Conservation (phyloP, 306 rosid species). For the Lupinus albus region DNA sequence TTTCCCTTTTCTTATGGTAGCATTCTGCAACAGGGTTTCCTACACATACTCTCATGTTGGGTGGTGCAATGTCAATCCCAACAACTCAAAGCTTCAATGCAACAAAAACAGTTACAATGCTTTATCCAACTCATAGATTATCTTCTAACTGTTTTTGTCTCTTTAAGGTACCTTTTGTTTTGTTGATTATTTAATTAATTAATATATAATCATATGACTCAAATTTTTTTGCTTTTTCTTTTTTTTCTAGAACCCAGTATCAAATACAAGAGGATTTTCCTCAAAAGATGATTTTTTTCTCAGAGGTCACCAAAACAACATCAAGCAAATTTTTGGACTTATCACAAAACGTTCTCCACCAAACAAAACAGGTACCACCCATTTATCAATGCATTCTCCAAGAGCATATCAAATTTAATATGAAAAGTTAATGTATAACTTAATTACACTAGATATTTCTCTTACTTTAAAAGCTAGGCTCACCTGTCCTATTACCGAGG, state of each 20-base stretch:
- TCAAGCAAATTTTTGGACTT: constrained; percentile 47
- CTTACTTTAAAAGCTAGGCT: too few relatives aligned
- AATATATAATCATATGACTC: neutral
- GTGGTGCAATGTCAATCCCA: constrained; percentile 55
- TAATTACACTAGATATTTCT: too few relatives aligned
- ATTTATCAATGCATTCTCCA: constrained; percentile 25
- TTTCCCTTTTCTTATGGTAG: constrained; percentile 35
- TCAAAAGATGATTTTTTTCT: constrained; percentile 57
- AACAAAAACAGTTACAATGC: constrained; percentile 36
- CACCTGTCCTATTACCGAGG: too few relatives aligned
- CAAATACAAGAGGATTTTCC: constrained; percentile 58
- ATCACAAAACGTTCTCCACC: constrained; percentile 44
- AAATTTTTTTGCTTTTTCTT: neutral
- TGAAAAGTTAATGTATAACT: too few relatives aligned
- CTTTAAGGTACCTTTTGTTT: constrained; percentile 48
- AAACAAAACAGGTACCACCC: constrained; percentile 54
- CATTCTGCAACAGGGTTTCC: constrained; percentile 16
- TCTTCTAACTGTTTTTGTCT: constrained; percentile 46
- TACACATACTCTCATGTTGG: constrained; percentile 61
- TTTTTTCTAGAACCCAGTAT: constrained; percentile 43
- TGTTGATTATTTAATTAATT: neutral
- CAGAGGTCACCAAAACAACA: constrained; percentile 60
- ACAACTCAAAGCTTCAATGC: constrained; percentile 46
- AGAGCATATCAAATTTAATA: constrained; percentile 20
- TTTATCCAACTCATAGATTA: constrained; percentile 42